phyloP scores from a whole-genome alignment of 2,329 filamentous ascomycete species.

The Coleophoma cylindrospora region DNA sequence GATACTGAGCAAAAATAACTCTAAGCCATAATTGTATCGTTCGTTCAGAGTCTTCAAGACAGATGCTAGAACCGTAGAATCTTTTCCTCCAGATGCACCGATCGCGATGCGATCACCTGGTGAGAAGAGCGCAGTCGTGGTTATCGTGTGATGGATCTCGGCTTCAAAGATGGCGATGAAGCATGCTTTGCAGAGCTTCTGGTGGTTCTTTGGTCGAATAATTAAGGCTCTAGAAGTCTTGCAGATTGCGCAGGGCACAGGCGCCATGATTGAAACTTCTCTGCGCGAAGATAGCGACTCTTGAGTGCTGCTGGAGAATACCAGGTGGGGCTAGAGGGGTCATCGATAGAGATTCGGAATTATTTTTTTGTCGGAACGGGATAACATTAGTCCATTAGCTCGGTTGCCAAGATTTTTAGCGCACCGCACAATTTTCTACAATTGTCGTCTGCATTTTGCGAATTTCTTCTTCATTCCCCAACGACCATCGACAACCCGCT shows the following conservation, averaged over 20 bases:
- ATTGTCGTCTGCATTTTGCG: slow-evolving; percentile 22
- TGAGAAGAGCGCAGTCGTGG: slow-evolving; percentile 71
- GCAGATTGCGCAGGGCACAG: slow-evolving; percentile 71
- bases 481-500: slow-evolving; percentile 37
- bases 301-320: too few relatives aligned
- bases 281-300: background rate
- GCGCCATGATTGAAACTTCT: slow-evolving; percentile 50
- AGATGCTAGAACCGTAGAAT: slow-evolving; percentile 91
- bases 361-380: too few relatives aligned
- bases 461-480: slow-evolving; percentile 32
- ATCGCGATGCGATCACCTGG: slow-evolving; percentile 87
- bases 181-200: slow-evolving; percentile 86
- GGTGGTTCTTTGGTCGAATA: slow-evolving; percentile 88
- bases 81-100: slow-evolving; percentile 93
- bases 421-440: slow-evolving; percentile 10
- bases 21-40: slow-evolving; percentile 77
- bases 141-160: slow-evolving; percentile 92
- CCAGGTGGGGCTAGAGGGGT: background rate
- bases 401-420: slow-evolving; percentile 17
- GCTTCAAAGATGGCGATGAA: slow-evolving; percentile 86
- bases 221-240: slow-evolving; percentile 76
- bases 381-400: background rate
- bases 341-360: background rate
- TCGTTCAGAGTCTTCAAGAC: slow-evolving; percentile 94
- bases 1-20: slow-evolving; percentile 83